A percentile compares a stretch with the other conserved stretches of the same genome.
Conservation (phyloP, 306 rosid species). For the Benincasa hispida region DNA sequence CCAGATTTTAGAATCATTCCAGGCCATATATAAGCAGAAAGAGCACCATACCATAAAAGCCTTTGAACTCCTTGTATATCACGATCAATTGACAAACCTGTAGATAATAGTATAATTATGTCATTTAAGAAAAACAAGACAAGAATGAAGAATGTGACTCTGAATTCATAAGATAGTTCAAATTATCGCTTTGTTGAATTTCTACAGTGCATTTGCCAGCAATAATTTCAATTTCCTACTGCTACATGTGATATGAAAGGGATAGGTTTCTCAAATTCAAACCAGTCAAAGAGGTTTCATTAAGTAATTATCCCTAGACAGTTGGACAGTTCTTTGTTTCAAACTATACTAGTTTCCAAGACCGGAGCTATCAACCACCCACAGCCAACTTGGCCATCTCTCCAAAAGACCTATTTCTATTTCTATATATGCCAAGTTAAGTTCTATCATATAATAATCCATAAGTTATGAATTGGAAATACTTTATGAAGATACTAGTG, state of each 20-base stretch:
- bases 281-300: background rate
- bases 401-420: no score
- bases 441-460: no score
- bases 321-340: background rate
- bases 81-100: constrained; percentile 73
- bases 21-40: constrained; percentile 91
- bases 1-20: constrained; percentile 89
- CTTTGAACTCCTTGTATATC: constrained; percentile 92
- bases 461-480: no score
- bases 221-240: background rate
- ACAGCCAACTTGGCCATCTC: no score
- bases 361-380: no score
- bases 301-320: background rate
- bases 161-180: background rate
- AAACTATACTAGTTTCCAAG: no score
- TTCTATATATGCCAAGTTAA: no score
- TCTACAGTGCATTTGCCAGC: background rate
- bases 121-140: no score
- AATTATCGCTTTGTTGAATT: background rate
- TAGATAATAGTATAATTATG: constrained; percentile 3
- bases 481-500: background rate
- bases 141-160: no score
- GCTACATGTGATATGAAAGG: background rate
- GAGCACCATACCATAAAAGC: constrained; percentile 73
- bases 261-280: background rate